Evolutionary conservation across 345 rosid genomes (phyloP), one percentile per base, ranked within the genome.

Genomic region (Linum tenue): DNA sequence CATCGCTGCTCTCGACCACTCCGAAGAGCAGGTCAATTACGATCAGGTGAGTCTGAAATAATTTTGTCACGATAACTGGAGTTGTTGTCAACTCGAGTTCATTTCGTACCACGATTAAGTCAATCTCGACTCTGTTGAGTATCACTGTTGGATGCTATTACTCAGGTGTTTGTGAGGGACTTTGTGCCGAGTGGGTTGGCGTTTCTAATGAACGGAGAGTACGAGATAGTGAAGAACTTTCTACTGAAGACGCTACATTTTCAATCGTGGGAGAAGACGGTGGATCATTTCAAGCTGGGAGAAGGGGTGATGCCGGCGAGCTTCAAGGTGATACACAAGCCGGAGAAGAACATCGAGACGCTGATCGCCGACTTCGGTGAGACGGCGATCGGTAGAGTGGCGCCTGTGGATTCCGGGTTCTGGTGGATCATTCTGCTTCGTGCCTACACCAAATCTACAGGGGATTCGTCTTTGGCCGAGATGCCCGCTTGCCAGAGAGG

Each of bases 221-320:
- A 74, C 1, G 85, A 79, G 63, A 74, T 83, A 15, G 83, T 79
- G 14, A 81, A 71, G 65, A 77, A 83, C 68, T 81, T 81, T 64
- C 77, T 83, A 59, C 16, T 77, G n/a, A 79, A 79, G 77, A 83
- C 83, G 14, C 81, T 81, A 40, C 83, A 77, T 44, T 77, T 81
- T 11, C 83, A 83, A 64, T 80, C 85, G 41, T 77, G 81, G 79
- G 85, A 81, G 64, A 81, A 84, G 55, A 76, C 81, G 75, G 78
- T 81, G 7, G 88, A 84, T 59, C 75, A 74, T 67, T 81, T 81
- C 61, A 81, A 77, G 36, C 85, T 79, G 37, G 85, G 84, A 44
- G 79, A 81, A 74, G 88, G 88, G 9, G 82, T 81, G 40, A 77
- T 84, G 85, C 85, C 68, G n/a, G 68, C 68, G 17, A 70, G 73